Evolutionary conservation across 2,329 filamentous ascomycete species (phyloP), one percentile per base, ranked within the genome.

Genomic region (Paraphaeosphaeria sporulosa): DNA sequence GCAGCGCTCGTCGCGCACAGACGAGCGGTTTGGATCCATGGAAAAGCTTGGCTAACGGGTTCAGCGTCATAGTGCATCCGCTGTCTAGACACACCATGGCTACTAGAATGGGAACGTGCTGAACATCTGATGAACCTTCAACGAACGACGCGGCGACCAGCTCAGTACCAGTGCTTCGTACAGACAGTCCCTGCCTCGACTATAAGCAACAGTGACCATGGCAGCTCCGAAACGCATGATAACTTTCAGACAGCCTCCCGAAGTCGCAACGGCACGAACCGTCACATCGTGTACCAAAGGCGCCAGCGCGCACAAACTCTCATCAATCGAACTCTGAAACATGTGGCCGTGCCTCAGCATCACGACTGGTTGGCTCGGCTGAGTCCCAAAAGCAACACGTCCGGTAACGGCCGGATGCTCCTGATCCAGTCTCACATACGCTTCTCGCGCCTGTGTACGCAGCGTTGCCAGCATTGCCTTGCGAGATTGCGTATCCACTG

Each of bases 11-110:
- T 32, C 6, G 30, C 19, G 49, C 42, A 58, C 56, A 53, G 42
- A 46, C 34, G 19, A 46, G 25, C 40, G 30, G 48, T 40, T 54
- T 48, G 38, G 36, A 32, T 46, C 55, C 36, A 32, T 12, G 19
- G 17, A 25, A 54, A 55, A 55, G 51, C 51, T 54, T 59, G 52
- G 57, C 49, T 38, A 27, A 46, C 43, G 44, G 49, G 32, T 19
- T 23, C 27, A 23, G 46, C 51, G 52, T 55, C 52, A 55, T 55
- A 25, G 42, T 55, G 52, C 42, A 46, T 46, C 27, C 32, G 38
- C 54, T 5, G 15, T 46, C 40, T 25, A 46, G 25, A 34, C 17
- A 34, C 34, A 23, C 4, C 10, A 7, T 43, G 25, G 25, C 25
- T 27, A 27, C 19, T n/a, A 30, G 25, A 17, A 25, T 30, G 19